Evolutionary conservation across 768 basidiomycete species (phyloP), one percentile per base, ranked within the genome.

Genomic region (Lentinula sp.): DNA sequence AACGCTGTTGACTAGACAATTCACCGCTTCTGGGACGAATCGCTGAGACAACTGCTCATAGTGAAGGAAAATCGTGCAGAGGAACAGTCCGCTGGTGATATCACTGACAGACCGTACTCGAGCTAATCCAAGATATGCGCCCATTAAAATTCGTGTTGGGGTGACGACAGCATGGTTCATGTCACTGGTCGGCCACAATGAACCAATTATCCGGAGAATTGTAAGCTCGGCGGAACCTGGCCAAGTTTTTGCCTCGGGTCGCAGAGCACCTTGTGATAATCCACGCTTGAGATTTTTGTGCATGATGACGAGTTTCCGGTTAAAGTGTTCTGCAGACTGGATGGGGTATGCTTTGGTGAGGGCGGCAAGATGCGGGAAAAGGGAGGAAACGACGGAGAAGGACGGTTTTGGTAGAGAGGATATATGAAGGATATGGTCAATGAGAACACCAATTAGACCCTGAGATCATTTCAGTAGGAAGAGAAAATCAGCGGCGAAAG

Each of bases 181-280:
- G 73, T 99, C 97, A 70, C 93, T 96, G 2, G 95, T 94, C 3
- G 95, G 90, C 95, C 95, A 99, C 39, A 91, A 76, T 13, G 79
- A 75, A 3, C 94, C 94, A 55, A 93, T 82, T 42, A 95, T 71
- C 23, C 95, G 86, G 35, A 98, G 77, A 2, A 99, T 77, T 0
- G 82, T 77, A 18, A 99, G 79, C 71, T 99, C 97, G 4, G 93
- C 75, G 3, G 86, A 71, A 33, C 90, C 88, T 6, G 97, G 96
- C 88, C 93, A 98, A 0, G 93, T 98, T 75, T 84, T 91, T 3
- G 92, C 79, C 8, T 83, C 77, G 0, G 71, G 71, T 28, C 81
- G 75, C 13, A 83, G 75, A 0, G 91, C 77, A 1, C 91, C 93
- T 6, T 79, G 79, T 2, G 87, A 82, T 16, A 99, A 76, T 7